phyloP scores from a whole-genome alignment of 2,329 filamentous ascomycete species.

The Fusarium albidum region DNA sequence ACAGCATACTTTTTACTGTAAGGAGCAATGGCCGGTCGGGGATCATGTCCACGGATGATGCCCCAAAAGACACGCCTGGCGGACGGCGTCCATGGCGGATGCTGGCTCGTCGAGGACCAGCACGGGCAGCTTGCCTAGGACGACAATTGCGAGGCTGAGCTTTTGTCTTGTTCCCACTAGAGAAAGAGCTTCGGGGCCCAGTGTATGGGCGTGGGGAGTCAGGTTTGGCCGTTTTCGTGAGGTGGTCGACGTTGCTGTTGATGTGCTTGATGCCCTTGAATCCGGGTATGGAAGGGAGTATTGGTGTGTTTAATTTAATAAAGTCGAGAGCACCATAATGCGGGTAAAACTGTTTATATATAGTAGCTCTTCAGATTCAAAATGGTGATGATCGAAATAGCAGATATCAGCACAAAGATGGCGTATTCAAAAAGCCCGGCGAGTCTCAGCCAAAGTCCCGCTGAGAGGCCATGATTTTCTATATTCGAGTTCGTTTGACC shows the following conservation, averaged over 20 bases:
- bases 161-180: conserved; percentile 88
- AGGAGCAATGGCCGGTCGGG: conserved; percentile 78
- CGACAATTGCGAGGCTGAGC: conserved; percentile 80
- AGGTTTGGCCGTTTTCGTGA: conserved; percentile 79
- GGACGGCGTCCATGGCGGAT: conserved; percentile 84
- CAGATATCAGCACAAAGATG: conserved; percentile 77
- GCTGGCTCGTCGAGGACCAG: conserved; percentile 85
- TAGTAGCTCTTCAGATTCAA: background rate
- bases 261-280: conserved; percentile 79
- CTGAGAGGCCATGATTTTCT: conserved; percentile 60
- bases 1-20: no score
- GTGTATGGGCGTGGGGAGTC: conserved; percentile 69
- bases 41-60: conserved; percentile 75
- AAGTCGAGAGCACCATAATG: conserved; percentile 84
- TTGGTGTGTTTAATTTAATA: conserved; percentile 86
- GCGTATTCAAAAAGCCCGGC: no score
- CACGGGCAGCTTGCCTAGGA: conserved; percentile 86
- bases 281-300: conserved; percentile 80
- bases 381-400: no score
- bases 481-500: conserved; percentile 34
- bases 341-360: conserved; percentile 79
- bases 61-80: conserved; percentile 90
- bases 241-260: conserved; percentile 74
- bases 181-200: conserved; percentile 78
- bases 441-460: conserved; percentile 66